phyloP scores from a whole-genome alignment of 805 yeast species.

The Pichia eremophila region DNA sequence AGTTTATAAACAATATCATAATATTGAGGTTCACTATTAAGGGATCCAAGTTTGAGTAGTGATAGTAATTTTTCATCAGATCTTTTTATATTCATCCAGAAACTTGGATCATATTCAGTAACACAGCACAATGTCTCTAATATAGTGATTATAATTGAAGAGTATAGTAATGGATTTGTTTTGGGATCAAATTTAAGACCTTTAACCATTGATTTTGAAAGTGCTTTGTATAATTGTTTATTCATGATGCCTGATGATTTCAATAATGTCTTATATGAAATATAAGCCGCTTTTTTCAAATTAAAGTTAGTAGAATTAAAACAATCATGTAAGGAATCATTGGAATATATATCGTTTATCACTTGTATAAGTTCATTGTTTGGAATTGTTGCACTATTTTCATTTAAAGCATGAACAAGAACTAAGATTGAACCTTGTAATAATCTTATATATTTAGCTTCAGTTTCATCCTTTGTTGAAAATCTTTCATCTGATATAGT shows the following conservation, averaged over 20 bases:
- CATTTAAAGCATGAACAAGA: conserved; percentile 24
- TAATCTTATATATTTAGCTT: conserved; percentile 52
- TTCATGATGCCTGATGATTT: conserved; percentile 12
- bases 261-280: conserved; percentile 26
- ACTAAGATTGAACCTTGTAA: conserved; percentile 41
- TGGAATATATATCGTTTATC: conserved; percentile 27
- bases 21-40: conserved; percentile 43
- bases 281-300: conserved; percentile 33
- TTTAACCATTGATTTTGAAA: conserved; percentile 37
- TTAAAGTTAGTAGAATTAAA: conserved; percentile 30
- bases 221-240: conserved; percentile 27
- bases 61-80: conserved; percentile 35
- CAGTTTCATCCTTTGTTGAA: conserved; percentile 55
- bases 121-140: conserved; percentile 37
- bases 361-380: conserved; percentile 16
- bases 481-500: conserved; percentile 70
- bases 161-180: conserved; percentile 31
- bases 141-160: conserved; percentile 38
- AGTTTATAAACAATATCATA: conserved; percentile 25
- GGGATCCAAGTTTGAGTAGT: conserved; percentile 43
- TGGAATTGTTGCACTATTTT: conserved; percentile 1
- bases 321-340: conserved; percentile 38
- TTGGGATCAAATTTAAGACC: conserved; percentile 30
- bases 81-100: conserved; percentile 45
- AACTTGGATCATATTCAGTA: conserved; percentile 35